Evolutionary conservation across 108 stramenopile genomes (phyloP).

Genomic region (Chaetoceros tenuissimus): DNA sequence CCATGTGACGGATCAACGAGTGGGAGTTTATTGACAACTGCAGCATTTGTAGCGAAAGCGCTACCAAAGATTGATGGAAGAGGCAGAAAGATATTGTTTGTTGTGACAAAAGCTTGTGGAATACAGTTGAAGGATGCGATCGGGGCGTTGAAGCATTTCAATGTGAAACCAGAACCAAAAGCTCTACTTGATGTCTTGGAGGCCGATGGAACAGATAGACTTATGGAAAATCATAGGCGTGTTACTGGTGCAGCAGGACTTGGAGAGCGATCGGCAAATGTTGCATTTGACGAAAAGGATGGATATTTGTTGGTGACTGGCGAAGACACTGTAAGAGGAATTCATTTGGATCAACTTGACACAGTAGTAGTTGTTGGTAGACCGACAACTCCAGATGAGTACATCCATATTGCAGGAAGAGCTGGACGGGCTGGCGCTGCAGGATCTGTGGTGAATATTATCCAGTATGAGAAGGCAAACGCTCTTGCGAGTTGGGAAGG

Average conservation of each 20-base stretch:
- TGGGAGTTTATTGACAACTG: constrained; percentile 64
- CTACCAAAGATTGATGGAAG: constrained; percentile 8
- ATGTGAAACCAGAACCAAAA: constrained; percentile 60
- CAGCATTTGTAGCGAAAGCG: constrained; percentile 45
- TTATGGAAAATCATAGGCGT: constrained; percentile 66
- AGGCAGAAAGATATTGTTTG: constrained; percentile 45
- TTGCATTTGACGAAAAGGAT: constrained; percentile 14
- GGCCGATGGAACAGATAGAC: constrained; percentile 59
- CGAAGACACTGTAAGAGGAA: constrained; percentile 87
- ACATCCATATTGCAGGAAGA: constrained; percentile 92
- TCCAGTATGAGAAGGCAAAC: constrained; percentile 57
- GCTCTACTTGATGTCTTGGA: constrained; percentile 68
- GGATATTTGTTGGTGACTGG: constrained; percentile 79
- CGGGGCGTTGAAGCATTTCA: constrained; percentile 79
- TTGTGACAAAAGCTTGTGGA: constrained; percentile 65
- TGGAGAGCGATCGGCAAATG: constrained; percentile 28
- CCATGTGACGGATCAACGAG: constrained; percentile 46
- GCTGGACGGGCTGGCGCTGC: constrained; percentile 79
- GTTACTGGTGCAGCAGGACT: constrained; percentile 75
- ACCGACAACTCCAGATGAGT: constrained; percentile 86
- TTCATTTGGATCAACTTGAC: constrained; percentile 84
- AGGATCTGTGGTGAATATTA: constrained; percentile 69
- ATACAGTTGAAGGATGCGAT: constrained; percentile 64
- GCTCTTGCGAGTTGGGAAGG: constrained; percentile 63
- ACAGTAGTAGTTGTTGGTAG: constrained; percentile 76